These are phyloP conservation scores for Neonectria ditissima DNA, from an alignment of 2,329 filamentous ascomycete genomes.

Conservation along the genomic window DNA sequence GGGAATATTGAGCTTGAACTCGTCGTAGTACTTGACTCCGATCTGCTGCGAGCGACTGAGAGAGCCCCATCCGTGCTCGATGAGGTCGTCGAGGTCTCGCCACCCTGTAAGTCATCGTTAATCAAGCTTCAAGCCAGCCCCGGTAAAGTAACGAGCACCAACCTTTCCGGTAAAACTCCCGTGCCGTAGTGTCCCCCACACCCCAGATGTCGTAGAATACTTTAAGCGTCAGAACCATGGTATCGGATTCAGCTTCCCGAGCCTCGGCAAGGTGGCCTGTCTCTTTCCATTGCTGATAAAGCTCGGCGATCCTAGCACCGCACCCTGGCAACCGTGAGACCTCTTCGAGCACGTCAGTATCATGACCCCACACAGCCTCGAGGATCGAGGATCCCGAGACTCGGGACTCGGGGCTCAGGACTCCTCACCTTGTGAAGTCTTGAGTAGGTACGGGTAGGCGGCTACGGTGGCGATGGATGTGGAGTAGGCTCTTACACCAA, in stretches of 20 bases:
- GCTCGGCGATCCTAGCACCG: slow-evolving; percentile 79
- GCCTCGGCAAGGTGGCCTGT: slow-evolving; percentile 73
- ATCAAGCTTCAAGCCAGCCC: background rate
- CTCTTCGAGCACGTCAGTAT: slow-evolving; percentile 50
- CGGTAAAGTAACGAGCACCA: slow-evolving; percentile 5
- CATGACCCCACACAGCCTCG: slow-evolving; percentile 21
- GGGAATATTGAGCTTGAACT: slow-evolving; percentile 79
- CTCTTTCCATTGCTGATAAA: slow-evolving; percentile 80
- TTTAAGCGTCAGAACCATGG: slow-evolving; percentile 72
- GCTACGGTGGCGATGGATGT: slow-evolving; percentile 85
- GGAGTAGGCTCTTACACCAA: slow-evolving; percentile 88
- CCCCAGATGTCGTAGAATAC: slow-evolving; percentile 91
- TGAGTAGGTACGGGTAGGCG: slow-evolving; percentile 75
- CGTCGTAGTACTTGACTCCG: slow-evolving; percentile 92
- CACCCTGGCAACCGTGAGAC: slow-evolving; percentile 78
- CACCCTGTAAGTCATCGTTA: slow-evolving; percentile 63
- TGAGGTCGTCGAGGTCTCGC: slow-evolving; percentile 86
- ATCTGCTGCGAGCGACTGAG: slow-evolving; percentile 90
- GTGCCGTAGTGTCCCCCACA: slow-evolving; percentile 84
- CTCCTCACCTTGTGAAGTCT: slow-evolving; percentile 55
- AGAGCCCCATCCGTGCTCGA: slow-evolving; percentile 82
- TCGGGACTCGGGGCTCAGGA: background rate
- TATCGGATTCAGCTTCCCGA: slow-evolving; percentile 71
- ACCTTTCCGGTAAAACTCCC: slow-evolving; percentile 80
- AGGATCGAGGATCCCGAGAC: too few species aligned